Percentiles rank a stretch among this genome's conserved stretches.
Evolutionary conservation across 148 eudicot species (phyloP).

Genomic region (Vaccinium myrtillus): DNA sequence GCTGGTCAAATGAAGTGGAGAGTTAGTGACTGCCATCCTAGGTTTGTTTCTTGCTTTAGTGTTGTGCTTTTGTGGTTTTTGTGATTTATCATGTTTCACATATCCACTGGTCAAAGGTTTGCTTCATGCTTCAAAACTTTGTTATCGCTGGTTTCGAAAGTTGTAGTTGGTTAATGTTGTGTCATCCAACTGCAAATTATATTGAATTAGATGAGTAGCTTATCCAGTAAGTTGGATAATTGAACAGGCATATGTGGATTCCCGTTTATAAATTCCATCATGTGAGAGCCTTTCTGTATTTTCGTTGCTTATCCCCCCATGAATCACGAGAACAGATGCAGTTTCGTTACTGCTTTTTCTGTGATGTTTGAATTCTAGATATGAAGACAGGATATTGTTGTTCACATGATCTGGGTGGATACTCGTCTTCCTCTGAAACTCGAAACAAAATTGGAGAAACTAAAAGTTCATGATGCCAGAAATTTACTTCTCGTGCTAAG

Average conservation of each 20-base stretch:
- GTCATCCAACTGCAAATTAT: neutral
- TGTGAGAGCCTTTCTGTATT: neutral
- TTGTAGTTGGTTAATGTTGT: neutral
- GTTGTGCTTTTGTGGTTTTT: neutral
- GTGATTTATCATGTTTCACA: neutral
- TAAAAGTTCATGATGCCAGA: neutral
- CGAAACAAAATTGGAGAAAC: no score
- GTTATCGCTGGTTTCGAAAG: neutral
- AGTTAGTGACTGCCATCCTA: conserved; percentile 87
- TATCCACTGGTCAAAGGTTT: neutral
- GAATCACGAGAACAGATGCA: neutral
- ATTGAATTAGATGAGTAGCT: neutral
- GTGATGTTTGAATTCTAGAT: neutral
- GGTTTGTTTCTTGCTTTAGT: conserved; percentile 48
- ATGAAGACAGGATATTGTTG: neutral
- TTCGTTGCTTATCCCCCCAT: neutral
- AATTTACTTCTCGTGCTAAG: neutral
- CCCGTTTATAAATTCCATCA: neutral
- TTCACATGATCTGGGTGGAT: neutral
- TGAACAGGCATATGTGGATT: neutral
- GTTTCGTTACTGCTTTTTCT: neutral
- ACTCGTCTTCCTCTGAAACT: neutral
- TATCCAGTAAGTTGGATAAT: neutral
- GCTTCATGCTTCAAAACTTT: neutral
- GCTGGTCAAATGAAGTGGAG: conserved; percentile 91